A percentile compares a stretch with the other conserved stretches of the same genome.
phyloP scores from a whole-genome alignment of 805 yeast species.

The Starmerella apicola region DNA sequence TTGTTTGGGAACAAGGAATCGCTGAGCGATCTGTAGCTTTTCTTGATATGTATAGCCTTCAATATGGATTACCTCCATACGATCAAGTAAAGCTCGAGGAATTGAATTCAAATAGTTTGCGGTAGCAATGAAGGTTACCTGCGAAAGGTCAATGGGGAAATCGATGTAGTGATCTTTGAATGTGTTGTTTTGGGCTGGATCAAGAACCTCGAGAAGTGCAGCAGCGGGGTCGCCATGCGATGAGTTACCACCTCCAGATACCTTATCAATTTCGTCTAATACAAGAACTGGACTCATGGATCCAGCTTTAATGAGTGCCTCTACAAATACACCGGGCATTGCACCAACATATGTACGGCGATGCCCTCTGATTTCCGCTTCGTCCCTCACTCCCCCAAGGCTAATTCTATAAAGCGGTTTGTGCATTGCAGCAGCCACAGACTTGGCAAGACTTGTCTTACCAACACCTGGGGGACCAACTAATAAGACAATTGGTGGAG shows the following conservation, averaged over 20 bases:
- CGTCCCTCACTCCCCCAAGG: slow-evolving; percentile 79
- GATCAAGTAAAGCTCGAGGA: slow-evolving; percentile 65
- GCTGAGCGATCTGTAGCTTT: slow-evolving; percentile 57
- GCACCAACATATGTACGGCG: slow-evolving; percentile 86
- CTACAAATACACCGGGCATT: slow-evolving; percentile 74
- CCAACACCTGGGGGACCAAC: slow-evolving; percentile 96
- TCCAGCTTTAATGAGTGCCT: slow-evolving; percentile 61
- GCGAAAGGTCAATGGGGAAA: slow-evolving; percentile 73
- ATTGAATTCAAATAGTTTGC: slow-evolving; percentile 65
- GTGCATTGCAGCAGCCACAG: slow-evolving; percentile 62
- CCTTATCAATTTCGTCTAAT: slow-evolving; percentile 76
- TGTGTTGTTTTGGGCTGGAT: slow-evolving; percentile 72
- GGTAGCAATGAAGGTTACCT: slow-evolving; percentile 71
- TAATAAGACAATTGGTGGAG: slow-evolving; percentile 60
- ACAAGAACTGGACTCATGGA: slow-evolving; percentile 73
- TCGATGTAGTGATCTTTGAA: slow-evolving; percentile 78
- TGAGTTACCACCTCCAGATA: slow-evolving; percentile 39
- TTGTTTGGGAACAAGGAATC: slow-evolving; percentile 66
- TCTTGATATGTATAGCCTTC: slow-evolving; percentile 72
- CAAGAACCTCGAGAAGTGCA: slow-evolving; percentile 75
- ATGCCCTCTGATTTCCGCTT: slow-evolving; percentile 82
- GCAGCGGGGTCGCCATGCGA: slow-evolving; percentile 82
- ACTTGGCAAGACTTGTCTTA: slow-evolving; percentile 73
- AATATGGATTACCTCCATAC: slow-evolving; percentile 70
- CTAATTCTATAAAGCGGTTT: slow-evolving; percentile 69